Evolutionary conservation across 2,329 filamentous ascomycete genomes (phyloP).

Genomic region (Xylaria sp.): DNA sequence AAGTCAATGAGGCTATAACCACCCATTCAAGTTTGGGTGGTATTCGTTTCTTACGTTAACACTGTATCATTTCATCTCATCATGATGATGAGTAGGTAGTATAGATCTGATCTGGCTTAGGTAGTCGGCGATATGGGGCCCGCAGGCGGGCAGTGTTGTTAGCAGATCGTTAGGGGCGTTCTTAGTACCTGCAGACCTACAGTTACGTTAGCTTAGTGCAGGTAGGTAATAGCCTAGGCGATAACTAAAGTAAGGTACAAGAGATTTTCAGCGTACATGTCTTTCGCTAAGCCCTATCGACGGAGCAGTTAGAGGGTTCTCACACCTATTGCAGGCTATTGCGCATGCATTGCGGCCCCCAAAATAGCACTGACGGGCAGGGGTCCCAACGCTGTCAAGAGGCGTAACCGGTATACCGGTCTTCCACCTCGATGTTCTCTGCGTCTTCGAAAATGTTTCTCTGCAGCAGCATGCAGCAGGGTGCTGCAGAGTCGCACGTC

Average conservation of each 20-base stretch:
- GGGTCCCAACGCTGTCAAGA: constrained; percentile 33
- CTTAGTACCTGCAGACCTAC: neutral
- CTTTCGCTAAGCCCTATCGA: constrained; percentile 37
- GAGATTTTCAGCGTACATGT: constrained; percentile 26
- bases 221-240: constrained; percentile 2
- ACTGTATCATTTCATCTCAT: constrained; percentile 24
- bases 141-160: neutral
- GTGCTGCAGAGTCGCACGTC: neutral
- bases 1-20: constrained; percentile 24
- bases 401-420: constrained; percentile 15
- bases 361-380: constrained; percentile 40
- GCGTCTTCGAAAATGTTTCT: constrained; percentile 33
- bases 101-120: neutral
- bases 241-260: constrained; percentile 37
- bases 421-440: constrained; percentile 27
- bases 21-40: neutral
- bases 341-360: constrained; percentile 29
- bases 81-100: constrained; percentile 24
- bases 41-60: constrained; percentile 21
- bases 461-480: constrained; percentile 29
- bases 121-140: neutral
- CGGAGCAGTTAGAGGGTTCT: constrained; percentile 23
- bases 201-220: neutral
- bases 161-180: neutral
- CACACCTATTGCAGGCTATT: neutral